A percentile compares a stretch with the other conserved stretches of the same genome.
These are phyloP conservation scores for Pythium dissotocum DNA, from an alignment of 352 stramenopile species.

Conservation along the genomic window DNA sequence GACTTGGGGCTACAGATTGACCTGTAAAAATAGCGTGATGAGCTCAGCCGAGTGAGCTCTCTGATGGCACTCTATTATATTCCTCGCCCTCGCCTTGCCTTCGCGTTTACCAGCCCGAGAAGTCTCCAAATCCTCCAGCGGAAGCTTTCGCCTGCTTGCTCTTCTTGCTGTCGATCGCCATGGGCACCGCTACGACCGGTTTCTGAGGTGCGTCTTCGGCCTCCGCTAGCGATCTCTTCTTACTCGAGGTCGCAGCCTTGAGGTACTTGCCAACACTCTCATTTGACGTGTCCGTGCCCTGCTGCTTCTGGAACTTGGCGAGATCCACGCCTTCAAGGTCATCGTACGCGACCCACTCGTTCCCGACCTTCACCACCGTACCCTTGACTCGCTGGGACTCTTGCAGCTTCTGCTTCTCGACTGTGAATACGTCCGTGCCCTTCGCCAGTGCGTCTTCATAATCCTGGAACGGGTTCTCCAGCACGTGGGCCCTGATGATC, in stretches of 20 bases:
- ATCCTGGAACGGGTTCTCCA: conserved; percentile 90
- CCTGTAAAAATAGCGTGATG: conserved; percentile 9
- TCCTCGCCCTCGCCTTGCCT: neutral
- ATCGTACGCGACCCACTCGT: conserved; percentile 82
- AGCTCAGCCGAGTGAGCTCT: neutral
- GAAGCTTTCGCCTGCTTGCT: conserved; percentile 41
- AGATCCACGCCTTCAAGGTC: conserved; percentile 57
- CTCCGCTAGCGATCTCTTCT: conserved; percentile 23
- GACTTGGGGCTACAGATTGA: neutral
- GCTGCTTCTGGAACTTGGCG: conserved; percentile 41
- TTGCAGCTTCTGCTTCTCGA: conserved; percentile 50
- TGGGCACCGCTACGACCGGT: conserved; percentile 27
- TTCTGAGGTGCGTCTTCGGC: conserved; percentile 16
- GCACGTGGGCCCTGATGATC: conserved; percentile 79
- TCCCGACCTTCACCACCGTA: conserved; percentile 78
- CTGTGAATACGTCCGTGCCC: conserved; percentile 56
- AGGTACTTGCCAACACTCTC: conserved; percentile 77
- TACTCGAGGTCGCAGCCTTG: conserved; percentile 27
- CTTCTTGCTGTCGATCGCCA: conserved; percentile 79
- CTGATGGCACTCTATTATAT: neutral
- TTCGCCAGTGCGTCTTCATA: conserved; percentile 64
- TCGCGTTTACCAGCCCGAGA: conserved; percentile 61
- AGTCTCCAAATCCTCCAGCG: conserved; percentile 70
- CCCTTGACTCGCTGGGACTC: conserved; percentile 59
- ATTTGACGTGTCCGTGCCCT: conserved; percentile 32